Evolutionary conservation across 768 basidiomycete species (phyloP).

Genomic region (Pisolithus marmoratus): DNA sequence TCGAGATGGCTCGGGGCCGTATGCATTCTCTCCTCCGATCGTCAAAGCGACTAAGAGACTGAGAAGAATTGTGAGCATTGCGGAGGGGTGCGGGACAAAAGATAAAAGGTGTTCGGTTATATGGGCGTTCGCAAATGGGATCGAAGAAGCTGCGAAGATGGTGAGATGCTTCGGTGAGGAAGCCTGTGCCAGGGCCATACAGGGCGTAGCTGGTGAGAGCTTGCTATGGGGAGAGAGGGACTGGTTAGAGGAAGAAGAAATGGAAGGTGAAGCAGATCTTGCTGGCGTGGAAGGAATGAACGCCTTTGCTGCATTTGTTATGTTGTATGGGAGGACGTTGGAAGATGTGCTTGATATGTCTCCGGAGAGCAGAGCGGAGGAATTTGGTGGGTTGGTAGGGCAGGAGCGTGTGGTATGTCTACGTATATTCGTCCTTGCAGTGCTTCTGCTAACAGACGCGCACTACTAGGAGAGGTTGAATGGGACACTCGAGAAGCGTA

Average conservation of each 20-base stretch:
- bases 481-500: no score
- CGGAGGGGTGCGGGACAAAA: slow-evolving; percentile 54
- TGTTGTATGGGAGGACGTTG: slow-evolving; percentile 50
- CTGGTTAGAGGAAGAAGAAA: slow-evolving; percentile 57
- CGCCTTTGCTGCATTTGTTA: slow-evolving; percentile 57
- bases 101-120: slow-evolving; percentile 37
- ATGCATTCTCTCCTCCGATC: slow-evolving; percentile 60
- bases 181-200: slow-evolving; percentile 41
- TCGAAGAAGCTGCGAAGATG: slow-evolving; percentile 51
- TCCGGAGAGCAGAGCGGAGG: slow-evolving; percentile 40
- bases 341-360: slow-evolving; percentile 51
- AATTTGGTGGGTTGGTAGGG: slow-evolving; percentile 46
- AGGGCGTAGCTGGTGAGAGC: slow-evolving; percentile 24
- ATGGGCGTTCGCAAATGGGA: slow-evolving; percentile 58
- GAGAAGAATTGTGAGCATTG: slow-evolving; percentile 53
- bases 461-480: no score
- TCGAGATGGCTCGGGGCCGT: slow-evolving; percentile 11
- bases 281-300: slow-evolving; percentile 60
- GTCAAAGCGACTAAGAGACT: slow-evolving; percentile 68
- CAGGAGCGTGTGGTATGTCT: slow-evolving; percentile 49
- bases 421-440: no score
- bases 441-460: no score
- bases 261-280: slow-evolving; percentile 58
- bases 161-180: slow-evolving; percentile 54
- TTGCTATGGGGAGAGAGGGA: slow-evolving; percentile 52